Base-by-base conservation (phyloP, 2,329 filamentous ascomycete species). In the Phoma sp. region DNA sequence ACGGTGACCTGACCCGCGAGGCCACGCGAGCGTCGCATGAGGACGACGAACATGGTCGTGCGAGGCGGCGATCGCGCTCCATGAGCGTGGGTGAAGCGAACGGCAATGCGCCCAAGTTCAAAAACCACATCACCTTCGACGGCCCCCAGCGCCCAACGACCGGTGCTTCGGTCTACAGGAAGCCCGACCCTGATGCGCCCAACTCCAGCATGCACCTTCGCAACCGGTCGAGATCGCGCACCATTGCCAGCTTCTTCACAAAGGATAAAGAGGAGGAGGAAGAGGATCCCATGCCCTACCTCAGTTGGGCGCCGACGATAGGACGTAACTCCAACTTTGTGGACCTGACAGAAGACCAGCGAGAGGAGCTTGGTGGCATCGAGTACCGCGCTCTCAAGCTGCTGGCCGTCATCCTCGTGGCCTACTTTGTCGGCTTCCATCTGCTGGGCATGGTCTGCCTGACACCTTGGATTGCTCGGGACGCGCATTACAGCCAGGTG, bases 301-400 rank as follows among this genome's bases (percentile, higher is more conserved):
- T 99, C 46, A 97, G 92, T 74, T 98, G 92, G 85, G 88, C 93
- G 56, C 92, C 95, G 2, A 99, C 95, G 0, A 85, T 97, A 49
- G 94, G 90, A 22, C 87, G 95, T 60, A 99, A 99, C 74, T 98
- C 94, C 10, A 89, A 91, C 33, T 99, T 98, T 69, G 84, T 95
- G 12, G 91, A 93, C 63, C 76, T 99, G 61, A 91, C 89, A 0
- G 89, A 96, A 63, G 92, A 95, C 61, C 92, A 99, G 76, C 86
- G 95, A 62, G 93, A 99, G 71, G 95, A 99, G 75, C 79, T 99
- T 2, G 95, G 95, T 10, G 95, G 95, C 19, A 96, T 99, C 60
- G 95, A 99, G 74, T 99, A 99, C 70, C 88, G 95, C 6, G 91
- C 94, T 0, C 75, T 99, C 57, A 96, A 96, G 74, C 91, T 92